These are phyloP conservation scores for Fusarium illudens DNA, from an alignment of 2,329 filamentous ascomycete species.

Conservation along the genomic window DNA sequence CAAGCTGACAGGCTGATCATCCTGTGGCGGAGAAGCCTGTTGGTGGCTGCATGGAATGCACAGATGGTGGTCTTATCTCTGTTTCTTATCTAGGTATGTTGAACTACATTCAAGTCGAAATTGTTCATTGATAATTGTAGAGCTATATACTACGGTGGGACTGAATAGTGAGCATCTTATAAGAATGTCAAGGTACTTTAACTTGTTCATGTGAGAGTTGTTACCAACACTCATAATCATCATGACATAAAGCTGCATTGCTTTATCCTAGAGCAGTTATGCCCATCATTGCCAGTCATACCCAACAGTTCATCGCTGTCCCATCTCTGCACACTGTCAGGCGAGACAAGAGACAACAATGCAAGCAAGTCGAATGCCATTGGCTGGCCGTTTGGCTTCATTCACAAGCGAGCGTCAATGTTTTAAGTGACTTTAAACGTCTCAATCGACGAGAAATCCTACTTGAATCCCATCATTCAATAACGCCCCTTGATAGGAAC, in stretches of 20 bases:
- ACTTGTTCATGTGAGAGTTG: background rate
- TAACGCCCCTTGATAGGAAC: too few species aligned
- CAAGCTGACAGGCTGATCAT: background rate
- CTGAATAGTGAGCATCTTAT: too few species aligned
- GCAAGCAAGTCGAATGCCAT: background rate
- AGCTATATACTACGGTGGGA: too few species aligned
- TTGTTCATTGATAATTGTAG: too few species aligned
- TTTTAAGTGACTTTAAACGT: background rate
- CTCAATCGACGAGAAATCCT: background rate
- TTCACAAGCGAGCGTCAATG: background rate
- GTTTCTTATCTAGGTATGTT: too few species aligned
- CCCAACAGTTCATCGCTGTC: background rate
- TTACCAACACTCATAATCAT: background rate
- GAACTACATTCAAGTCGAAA: too few species aligned
- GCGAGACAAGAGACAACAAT: background rate
- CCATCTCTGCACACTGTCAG: background rate
- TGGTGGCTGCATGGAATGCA: background rate
- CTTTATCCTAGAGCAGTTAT: background rate
- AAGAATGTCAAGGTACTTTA: background rate
- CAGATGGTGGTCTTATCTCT: too few species aligned
- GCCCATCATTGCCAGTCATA: background rate
- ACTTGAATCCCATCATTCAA: background rate
- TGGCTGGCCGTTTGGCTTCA: background rate
- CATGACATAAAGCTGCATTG: background rate
- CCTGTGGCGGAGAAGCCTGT: background rate